Evolutionary conservation across 805 yeast genomes (phyloP).

Genomic region (Brettanomyces bruxellensis): DNA sequence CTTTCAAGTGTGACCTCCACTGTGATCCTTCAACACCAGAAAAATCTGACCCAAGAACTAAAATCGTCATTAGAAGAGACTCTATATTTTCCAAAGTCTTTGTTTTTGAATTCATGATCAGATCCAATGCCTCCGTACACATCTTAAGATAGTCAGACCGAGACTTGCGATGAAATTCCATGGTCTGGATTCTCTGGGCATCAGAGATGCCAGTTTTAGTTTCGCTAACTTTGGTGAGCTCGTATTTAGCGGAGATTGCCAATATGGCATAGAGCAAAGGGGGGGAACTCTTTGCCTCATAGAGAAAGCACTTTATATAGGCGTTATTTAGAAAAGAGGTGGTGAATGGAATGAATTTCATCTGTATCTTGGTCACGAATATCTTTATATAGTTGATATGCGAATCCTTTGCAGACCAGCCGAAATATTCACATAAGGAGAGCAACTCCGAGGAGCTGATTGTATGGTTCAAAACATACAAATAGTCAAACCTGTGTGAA

Average conservation of each 20-base stretch:
- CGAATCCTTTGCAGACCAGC: constrained; percentile 22
- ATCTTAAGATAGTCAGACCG: constrained; percentile 54
- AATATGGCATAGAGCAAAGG: constrained; percentile 61
- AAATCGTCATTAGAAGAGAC: constrained; percentile 58
- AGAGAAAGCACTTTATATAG: constrained; percentile 23
- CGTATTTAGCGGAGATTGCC: constrained; percentile 62
- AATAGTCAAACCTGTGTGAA: constrained; percentile 18
- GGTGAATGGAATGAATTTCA: constrained; percentile 27
- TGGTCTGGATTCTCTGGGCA: constrained; percentile 7
- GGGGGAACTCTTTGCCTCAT: constrained; percentile 37
- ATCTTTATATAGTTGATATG: constrained; percentile 25
- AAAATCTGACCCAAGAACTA: constrained; percentile 56
- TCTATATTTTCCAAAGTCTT: constrained; percentile 50
- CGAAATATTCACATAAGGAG: constrained; percentile 22
- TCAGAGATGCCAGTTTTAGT: constrained; percentile 5
- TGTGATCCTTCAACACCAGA: constrained; percentile 49
- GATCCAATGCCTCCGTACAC: constrained; percentile 54
- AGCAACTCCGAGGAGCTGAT: constrained; percentile 16
- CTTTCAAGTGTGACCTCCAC: constrained; percentile 62
- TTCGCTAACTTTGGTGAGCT: constrained; percentile 22
- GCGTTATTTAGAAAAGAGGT: constrained; percentile 25
- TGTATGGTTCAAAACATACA: constrained; percentile 20
- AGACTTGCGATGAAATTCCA: constrained; percentile 44
- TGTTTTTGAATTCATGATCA: constrained; percentile 33
- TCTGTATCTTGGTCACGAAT: constrained; percentile 26